phyloP scores from a whole-genome alignment of 768 basidiomycete genomes.

The Lactarius vividus region DNA sequence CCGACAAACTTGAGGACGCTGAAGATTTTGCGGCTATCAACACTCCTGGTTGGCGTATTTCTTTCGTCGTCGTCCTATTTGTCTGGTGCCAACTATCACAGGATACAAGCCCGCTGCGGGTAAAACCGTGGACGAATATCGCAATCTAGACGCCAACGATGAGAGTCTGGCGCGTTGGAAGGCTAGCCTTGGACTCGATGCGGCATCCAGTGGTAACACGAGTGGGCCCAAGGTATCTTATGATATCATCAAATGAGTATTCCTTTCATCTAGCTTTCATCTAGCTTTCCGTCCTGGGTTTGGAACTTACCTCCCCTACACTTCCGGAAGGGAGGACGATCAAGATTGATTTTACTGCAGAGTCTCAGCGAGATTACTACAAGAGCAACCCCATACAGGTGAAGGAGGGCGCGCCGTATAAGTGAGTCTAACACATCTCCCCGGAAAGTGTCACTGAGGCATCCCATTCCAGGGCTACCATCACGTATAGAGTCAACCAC shows the following conservation, averaged over 20 bases:
- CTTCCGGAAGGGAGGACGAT: constrained; percentile 60
- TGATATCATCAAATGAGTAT: constrained; percentile 11
- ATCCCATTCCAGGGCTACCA: constrained; percentile 56
- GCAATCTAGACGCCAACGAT: constrained; percentile 82
- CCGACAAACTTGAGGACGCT: constrained; percentile 53
- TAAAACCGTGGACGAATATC: constrained; percentile 79
- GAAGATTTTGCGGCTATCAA: constrained; percentile 64
- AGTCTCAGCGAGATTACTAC: constrained; percentile 45
- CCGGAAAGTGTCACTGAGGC: not conserved
- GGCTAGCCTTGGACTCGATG: constrained; percentile 83
- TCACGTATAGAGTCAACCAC: constrained; percentile 85
- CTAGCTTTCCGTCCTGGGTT: constrained; percentile 67
- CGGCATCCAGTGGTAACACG: constrained; percentile 38
- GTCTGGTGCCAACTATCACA: constrained; percentile 32
- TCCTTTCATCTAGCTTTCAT: constrained; percentile 2
- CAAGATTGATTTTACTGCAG: constrained; percentile 60
- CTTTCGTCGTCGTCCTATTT: not conserved
- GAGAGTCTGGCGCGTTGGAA: constrained; percentile 97
- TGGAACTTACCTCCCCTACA: constrained; percentile 78
- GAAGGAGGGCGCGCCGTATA: constrained; percentile 88
- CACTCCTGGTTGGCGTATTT: constrained; percentile 58
- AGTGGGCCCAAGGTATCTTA: constrained; percentile 62
- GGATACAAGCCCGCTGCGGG: constrained; percentile 73
- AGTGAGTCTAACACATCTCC: constrained; percentile 44
- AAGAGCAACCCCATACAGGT: constrained; percentile 79